Evolutionary conservation across 202 grass and related monocot species (phyloP), one percentile per base, ranked within the genome.

Genomic region (Panicum virgatum): DNA sequence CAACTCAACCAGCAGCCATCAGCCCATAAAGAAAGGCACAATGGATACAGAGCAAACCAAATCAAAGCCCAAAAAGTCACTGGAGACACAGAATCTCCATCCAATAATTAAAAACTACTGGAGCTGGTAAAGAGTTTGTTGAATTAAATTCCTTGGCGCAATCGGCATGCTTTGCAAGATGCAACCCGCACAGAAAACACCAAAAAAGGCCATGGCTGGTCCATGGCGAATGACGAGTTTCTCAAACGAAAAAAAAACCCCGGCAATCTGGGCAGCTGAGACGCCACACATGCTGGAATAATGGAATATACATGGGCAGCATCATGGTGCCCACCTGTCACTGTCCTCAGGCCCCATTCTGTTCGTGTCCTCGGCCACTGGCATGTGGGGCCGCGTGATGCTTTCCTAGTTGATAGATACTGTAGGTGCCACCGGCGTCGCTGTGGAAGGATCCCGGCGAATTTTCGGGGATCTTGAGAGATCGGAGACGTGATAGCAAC

Each of bases 251-350:
- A 36, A 48, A 10, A 12, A 3, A 22, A 1, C n/a, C n/a, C n/a
- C n/a, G 15, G 8, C 54, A 9, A 16, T 71, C 72, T 62, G 61
- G 32, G 13, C 45, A 70, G n/a, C 77, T 15, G 82, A 50, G 72
- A 81, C 38, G 80, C 52, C 66, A n/a, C n/a, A 63, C 62, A 69
- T 83, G 83, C 68, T 46, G 69, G 88, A n/a, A n/a, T n/a, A n/a
- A n/a, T n/a, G n/a, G n/a, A 79, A 83, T 90, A 65, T 74, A 27
- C 20, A 62, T 67, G 12, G 61, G 79, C 83, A 74, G 23, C 51
- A 86, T 86, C 59, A 90, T 86, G 32, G 59, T 54, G 83, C 19
- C 42, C 36, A 30, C 59, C 30, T 62, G 59, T 54, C 83, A 44
- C 61, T 62, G 60, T 62, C 53, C n/a, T 29, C 57, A 27, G 47